phyloP scores from a whole-genome alignment of 1,284 basidiomycete genomes.

The Agroathelia rolfsii region DNA sequence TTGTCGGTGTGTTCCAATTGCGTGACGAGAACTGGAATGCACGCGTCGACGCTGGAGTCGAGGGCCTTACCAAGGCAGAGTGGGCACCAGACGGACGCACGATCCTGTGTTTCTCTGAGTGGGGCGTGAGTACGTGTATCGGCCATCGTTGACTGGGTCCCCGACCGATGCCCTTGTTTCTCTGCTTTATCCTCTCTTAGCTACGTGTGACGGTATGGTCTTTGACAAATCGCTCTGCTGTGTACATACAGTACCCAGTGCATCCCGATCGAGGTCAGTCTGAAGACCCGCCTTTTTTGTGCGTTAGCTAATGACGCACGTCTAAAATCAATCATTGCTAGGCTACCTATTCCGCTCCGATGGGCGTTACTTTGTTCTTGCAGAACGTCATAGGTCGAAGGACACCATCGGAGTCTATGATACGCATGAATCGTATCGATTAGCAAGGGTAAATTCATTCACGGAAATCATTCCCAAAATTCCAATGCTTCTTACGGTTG shows the following conservation, averaged over 20 bases:
- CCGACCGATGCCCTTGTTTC: too few relatives aligned
- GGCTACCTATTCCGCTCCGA: constrained; percentile 75
- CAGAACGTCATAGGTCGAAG: constrained; percentile 79
- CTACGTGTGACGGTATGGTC: constrained; percentile 77
- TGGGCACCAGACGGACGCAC: constrained; percentile 79
- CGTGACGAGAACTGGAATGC: constrained; percentile 67
- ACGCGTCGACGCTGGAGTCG: constrained; percentile 66
- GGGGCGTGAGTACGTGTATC: constrained; percentile 57
- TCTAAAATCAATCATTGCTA: constrained; percentile 22
- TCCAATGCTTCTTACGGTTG: too few relatives aligned
- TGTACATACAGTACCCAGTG: constrained; percentile 70
- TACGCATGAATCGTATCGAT: constrained; percentile 51
- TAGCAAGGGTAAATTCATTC: constrained; percentile 67
- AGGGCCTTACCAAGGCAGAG: constrained; percentile 74
- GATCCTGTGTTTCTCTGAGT: constrained; percentile 80
- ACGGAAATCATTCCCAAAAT: too few relatives aligned
- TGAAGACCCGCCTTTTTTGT: constrained; percentile 1
- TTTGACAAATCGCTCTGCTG: constrained; percentile 55
- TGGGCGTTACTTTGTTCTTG: constrained; percentile 70
- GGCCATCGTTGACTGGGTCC: constrained; percentile 4
- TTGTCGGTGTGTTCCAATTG: constrained; percentile 65
- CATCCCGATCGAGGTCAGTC: constrained; percentile 62
- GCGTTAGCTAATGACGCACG: constrained; percentile 3
- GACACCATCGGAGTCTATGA: constrained; percentile 82
- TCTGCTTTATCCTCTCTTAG: constrained; percentile 27